These are phyloP conservation scores for Lupinus albus DNA, from an alignment of 306 rosid genomes.

Conservation along the genomic window DNA sequence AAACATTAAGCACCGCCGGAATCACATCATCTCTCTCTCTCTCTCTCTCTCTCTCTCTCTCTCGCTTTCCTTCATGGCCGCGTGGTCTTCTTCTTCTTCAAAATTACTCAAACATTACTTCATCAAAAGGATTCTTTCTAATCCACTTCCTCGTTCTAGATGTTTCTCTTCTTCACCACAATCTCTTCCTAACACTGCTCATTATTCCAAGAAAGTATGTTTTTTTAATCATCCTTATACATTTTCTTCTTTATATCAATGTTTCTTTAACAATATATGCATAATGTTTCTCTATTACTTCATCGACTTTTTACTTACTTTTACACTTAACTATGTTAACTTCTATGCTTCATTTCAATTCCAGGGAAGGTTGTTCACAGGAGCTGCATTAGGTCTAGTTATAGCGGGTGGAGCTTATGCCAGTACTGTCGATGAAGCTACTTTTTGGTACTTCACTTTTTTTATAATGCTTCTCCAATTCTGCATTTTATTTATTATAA, in stretches of 20 bases:
- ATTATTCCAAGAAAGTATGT: conserved; percentile 78
- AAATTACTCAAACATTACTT: conserved; percentile 53
- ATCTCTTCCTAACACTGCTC: conserved; percentile 63
- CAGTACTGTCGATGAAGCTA: conserved; percentile 98
- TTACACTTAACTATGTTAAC: not conserved
- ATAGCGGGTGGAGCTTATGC: conserved; percentile 97
- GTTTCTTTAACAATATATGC: not conserved
- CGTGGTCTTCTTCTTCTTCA: conserved; percentile 66
- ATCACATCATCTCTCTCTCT: no score
- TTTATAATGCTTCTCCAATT: conserved; percentile 31
- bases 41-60: not conserved
- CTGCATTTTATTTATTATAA: not conserved
- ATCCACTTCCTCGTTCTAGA: conserved; percentile 51
- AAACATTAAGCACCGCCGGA: no score
- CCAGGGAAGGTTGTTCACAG: conserved; percentile 83
- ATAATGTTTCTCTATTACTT: not conserved
- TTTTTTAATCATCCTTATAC: conserved; percentile 28
- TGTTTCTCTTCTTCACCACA: conserved; percentile 65
- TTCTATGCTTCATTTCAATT: conserved; percentile 46
- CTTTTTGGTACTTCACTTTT: conserved; percentile 84
- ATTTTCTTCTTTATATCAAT: not conserved
- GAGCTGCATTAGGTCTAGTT: conserved; percentile 76
- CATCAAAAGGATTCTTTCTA: conserved; percentile 41
- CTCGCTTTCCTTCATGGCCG: conserved; percentile 80
- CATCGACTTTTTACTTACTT: conserved; percentile 18